These are phyloP conservation scores for Mycena crocata DNA, from an alignment of 768 basidiomycete genomes.

Conservation along the genomic window DNA sequence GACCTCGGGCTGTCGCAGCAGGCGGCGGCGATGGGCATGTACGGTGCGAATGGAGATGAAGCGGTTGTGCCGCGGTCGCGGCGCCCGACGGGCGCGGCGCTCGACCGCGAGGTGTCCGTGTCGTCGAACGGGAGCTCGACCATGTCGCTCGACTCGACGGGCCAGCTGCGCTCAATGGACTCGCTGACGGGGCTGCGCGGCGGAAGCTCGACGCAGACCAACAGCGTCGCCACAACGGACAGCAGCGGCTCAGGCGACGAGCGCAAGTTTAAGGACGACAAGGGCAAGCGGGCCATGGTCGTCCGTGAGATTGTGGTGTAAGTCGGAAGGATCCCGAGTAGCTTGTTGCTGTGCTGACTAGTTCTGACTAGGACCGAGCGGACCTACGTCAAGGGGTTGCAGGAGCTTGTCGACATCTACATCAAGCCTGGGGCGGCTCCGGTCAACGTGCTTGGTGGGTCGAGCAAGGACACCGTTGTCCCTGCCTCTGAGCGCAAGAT, in stretches of 20 bases:
- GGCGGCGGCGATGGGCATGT: slow-evolving; percentile 65
- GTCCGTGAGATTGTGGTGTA: slow-evolving; percentile 93
- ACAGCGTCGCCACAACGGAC: slow-evolving; percentile 81
- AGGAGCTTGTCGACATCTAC: slow-evolving; percentile 95
- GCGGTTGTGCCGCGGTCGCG: slow-evolving; percentile 60
- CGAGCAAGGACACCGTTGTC: slow-evolving; percentile 85
- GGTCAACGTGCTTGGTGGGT: slow-evolving; percentile 76
- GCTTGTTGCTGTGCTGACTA: slow-evolving; percentile 31
- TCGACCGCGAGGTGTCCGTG: slow-evolving; percentile 67
- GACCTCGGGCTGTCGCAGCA: slow-evolving; percentile 85
- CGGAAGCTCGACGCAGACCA: slow-evolving; percentile 70
- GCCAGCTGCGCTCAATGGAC: slow-evolving; percentile 74
- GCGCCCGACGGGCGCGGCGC: slow-evolving; percentile 75
- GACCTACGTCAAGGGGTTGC: slow-evolving; percentile 93
- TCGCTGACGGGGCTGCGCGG: slow-evolving; percentile 70
- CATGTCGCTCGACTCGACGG: slow-evolving; percentile 53
- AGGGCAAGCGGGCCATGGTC: slow-evolving; percentile 83
- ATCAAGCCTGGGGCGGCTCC: slow-evolving; percentile 84
- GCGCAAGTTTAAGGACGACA: slow-evolving; percentile 93
- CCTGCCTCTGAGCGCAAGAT: slow-evolving; percentile 89
- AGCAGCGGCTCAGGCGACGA: slow-evolving; percentile 82
- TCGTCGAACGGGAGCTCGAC: slow-evolving; percentile 60
- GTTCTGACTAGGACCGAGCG: slow-evolving; percentile 81
- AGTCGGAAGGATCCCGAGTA: slow-evolving; percentile 44
- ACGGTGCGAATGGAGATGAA: slow-evolving; percentile 64